A percentile compares a stretch with the other conserved stretches of the same genome.
Evolutionary conservation across 257 asterid species (phyloP).

Genomic region (Sherardia arvensis): DNA sequence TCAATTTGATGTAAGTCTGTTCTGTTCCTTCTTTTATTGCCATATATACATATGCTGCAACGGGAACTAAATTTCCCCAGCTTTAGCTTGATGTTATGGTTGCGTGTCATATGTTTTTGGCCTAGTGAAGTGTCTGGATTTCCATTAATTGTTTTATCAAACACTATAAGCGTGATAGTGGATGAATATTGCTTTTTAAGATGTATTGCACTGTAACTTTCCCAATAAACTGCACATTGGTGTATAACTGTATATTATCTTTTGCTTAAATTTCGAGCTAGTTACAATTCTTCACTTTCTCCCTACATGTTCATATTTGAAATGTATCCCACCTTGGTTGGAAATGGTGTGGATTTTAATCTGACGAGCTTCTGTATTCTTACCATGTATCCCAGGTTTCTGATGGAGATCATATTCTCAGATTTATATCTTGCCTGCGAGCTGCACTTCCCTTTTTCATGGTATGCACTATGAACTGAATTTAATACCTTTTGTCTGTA

Average conservation of each 20-base stretch:
- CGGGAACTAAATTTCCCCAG: background rate
- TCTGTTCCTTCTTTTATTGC: slow-evolving; percentile 6
- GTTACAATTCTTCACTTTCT: background rate
- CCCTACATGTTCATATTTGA: background rate
- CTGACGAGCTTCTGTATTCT: background rate
- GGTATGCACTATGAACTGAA: slow-evolving; percentile 36
- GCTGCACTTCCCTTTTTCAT: slow-evolving; percentile 73
- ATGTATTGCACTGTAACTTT: background rate
- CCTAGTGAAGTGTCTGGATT: background rate
- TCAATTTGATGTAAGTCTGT: slow-evolving; percentile 74
- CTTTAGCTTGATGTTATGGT: background rate
- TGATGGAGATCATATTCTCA: slow-evolving; percentile 74
- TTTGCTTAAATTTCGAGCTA: background rate
- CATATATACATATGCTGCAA: background rate
- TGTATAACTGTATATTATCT: background rate
- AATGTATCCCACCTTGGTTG: background rate
- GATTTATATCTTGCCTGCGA: slow-evolving; percentile 63
- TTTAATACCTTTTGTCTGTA: slow-evolving; percentile 2
- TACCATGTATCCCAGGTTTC: slow-evolving; percentile 45
- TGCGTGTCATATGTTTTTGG: background rate
- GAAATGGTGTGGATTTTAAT: background rate
- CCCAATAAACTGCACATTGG: background rate
- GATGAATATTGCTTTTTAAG: background rate
- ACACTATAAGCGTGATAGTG: background rate
- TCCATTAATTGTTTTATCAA: background rate